A percentile compares a stretch with the other conserved stretches of the same genome.
Conservation (phyloP, 1,139 yeast species). For the Yamadazyma spencermartinsiae region DNA sequence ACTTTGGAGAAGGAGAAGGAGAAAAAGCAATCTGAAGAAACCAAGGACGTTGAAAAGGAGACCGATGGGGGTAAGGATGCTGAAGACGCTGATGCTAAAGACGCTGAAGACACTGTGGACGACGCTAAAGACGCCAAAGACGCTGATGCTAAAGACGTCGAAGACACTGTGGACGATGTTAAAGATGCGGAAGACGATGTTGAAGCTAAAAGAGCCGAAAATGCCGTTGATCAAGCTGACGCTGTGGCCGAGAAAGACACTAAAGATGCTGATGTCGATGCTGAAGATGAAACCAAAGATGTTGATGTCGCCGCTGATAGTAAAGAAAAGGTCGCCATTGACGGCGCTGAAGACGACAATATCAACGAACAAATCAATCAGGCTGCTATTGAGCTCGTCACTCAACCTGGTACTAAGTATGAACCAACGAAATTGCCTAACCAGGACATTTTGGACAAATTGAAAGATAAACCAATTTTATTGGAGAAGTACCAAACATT, state of each 20-base stretch:
- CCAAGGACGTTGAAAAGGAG: constrained; percentile 16
- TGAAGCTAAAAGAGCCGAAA: constrained; percentile 10
- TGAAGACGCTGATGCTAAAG: constrained; percentile 19
- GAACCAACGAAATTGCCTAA: constrained; percentile 37
- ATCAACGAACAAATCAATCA: constrained; percentile 27
- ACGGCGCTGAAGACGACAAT: constrained; percentile 22
- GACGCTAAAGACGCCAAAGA: constrained; percentile 8
- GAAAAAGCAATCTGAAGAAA: too few relatives aligned
- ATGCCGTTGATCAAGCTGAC: constrained; percentile 11
- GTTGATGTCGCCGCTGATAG: constrained; percentile 10
- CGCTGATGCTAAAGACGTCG: constrained; percentile 22
- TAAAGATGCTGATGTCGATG: constrained; percentile 12
- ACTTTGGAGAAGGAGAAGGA: constrained; percentile 31
- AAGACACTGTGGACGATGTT: constrained; percentile 16
- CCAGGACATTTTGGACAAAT: constrained; percentile 41
- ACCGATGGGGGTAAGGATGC: constrained; percentile 14
- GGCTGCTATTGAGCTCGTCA: constrained; percentile 33
- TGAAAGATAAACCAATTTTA: constrained; percentile 51
- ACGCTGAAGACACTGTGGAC: constrained; percentile 20
- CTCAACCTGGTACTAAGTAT: constrained; percentile 34
- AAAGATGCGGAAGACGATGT: constrained; percentile 9
- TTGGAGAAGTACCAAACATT: constrained; percentile 50
- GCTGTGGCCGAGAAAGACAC: constrained; percentile 9
- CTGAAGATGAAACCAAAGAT: constrained; percentile 4
- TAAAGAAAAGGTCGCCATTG: constrained; percentile 11